Conservation (phyloP, 192 early-diverging fungal species). For the Backusella macrospora region DNA sequence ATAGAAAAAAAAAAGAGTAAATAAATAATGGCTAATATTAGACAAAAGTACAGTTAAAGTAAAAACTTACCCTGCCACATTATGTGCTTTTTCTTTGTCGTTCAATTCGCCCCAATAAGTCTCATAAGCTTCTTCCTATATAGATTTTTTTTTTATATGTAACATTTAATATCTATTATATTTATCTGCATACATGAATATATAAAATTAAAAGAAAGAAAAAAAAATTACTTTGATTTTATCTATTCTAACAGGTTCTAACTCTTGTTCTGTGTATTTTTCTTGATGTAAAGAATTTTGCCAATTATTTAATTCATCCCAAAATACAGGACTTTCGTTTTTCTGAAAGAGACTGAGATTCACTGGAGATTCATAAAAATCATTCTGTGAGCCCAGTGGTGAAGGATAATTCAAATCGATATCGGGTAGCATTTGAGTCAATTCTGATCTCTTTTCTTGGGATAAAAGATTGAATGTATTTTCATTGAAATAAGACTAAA, state of each 20-base stretch:
- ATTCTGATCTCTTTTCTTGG: conserved; percentile 23
- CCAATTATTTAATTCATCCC: conserved; percentile 10
- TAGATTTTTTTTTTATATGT: too few relatives aligned
- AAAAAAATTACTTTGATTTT: background rate
- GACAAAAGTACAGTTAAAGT: background rate
- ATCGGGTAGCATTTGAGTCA: conserved; percentile 22
- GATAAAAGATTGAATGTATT: conserved; percentile 19
- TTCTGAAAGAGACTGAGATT: conserved; percentile 1
- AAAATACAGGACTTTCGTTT: conserved; percentile 17
- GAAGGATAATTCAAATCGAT: conserved; percentile 10
- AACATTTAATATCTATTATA: background rate
- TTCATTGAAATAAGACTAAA: conserved; percentile 25
- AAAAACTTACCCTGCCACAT: conserved; percentile 40
- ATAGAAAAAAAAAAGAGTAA: background rate
- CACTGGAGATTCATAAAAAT: conserved; percentile 6
- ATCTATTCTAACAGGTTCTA: background rate
- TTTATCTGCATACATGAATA: background rate
- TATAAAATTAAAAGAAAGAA: background rate
- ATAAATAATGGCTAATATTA: background rate
- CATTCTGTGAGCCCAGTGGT: background rate
- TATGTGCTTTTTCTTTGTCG: conserved; percentile 36
- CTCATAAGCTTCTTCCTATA: conserved; percentile 34
- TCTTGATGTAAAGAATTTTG: background rate
- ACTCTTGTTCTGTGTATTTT: background rate
- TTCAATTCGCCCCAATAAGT: conserved; percentile 37